These are phyloP conservation scores for Cercospora citrullina DNA, from an alignment of 2,329 filamentous ascomycete genomes.

Conservation along the genomic window DNA sequence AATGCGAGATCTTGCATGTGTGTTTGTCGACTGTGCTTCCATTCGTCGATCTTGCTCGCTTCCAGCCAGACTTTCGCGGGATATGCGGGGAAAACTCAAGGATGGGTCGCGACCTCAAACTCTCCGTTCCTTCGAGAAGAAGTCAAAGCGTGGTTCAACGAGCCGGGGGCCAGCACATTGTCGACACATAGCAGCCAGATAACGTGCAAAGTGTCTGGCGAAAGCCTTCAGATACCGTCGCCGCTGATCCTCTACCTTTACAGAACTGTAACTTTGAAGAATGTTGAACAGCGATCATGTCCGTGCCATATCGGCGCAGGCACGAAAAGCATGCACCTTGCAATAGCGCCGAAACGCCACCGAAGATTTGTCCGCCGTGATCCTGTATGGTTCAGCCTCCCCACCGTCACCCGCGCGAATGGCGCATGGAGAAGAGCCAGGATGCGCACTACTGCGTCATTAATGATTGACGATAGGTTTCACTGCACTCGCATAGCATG, in stretches of 20 bases:
- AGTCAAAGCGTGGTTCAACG: background rate
- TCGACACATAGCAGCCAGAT: background rate
- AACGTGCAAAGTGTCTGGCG: background rate
- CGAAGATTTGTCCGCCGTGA: constrained; percentile 21
- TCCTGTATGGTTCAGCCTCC: constrained; percentile 16
- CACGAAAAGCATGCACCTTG: constrained; percentile 15
- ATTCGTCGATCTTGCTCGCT: constrained; percentile 18
- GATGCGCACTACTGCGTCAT: constrained; percentile 14
- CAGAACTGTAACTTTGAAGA: background rate
- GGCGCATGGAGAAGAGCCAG: constrained; percentile 18
- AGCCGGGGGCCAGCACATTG: too few species aligned
- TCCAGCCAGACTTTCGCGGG: background rate
- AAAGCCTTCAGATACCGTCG: constrained; percentile 14
- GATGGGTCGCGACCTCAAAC: background rate
- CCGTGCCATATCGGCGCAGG: constrained; percentile 21
- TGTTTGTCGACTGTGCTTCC: background rate
- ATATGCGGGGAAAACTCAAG: constrained; percentile 12
- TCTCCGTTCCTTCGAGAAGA: background rate
- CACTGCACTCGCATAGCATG: background rate
- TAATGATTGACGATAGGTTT: constrained; percentile 6
- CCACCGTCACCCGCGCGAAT: constrained; percentile 12
- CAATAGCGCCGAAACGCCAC: constrained; percentile 26
- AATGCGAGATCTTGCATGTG: constrained; percentile 1
- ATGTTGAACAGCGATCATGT: constrained; percentile 13
- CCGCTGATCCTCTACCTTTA: constrained; percentile 1